Conservation (phyloP, 345 rosid species). For the Trapa bicornis region DNA sequence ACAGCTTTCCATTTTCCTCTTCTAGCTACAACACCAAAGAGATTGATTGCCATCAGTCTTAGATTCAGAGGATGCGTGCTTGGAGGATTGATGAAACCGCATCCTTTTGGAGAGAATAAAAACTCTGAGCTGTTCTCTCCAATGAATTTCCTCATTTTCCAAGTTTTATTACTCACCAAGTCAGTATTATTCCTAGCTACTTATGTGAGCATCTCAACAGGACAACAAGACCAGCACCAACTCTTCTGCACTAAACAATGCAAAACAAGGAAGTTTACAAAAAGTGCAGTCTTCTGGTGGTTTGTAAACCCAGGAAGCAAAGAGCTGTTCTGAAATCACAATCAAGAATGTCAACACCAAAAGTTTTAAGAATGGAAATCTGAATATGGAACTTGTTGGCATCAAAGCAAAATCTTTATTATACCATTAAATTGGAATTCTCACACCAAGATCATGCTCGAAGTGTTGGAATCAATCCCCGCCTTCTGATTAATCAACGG, state of each 20-base stretch:
- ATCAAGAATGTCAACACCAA: neutral
- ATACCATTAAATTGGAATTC: neutral
- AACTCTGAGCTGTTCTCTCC: neutral
- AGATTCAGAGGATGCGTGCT: no score
- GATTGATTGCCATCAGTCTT: no score
- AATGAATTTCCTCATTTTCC: no score
- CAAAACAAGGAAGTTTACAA: constrained; percentile 3
- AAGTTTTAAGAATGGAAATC: neutral
- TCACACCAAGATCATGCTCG: constrained; percentile 6
- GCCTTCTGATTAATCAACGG: constrained; percentile 12
- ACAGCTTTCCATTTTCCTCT: no score
- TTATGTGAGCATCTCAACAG: neutral
- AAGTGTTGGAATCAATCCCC: constrained; percentile 12
- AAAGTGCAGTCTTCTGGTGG: neutral
- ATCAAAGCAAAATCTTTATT: neutral
- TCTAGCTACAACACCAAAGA: no score
- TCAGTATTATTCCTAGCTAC: no score
- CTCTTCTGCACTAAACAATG: neutral
- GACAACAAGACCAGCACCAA: neutral
- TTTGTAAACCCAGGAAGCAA: constrained; percentile 7
- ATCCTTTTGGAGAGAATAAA: neutral
- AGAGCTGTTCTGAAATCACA: neutral
- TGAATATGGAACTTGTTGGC: neutral
- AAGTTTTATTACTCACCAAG: no score
- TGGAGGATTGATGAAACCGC: neutral